These are phyloP conservation scores for Nyssa sinensis DNA, from an alignment of 148 eudicot species.

Conservation along the genomic window DNA sequence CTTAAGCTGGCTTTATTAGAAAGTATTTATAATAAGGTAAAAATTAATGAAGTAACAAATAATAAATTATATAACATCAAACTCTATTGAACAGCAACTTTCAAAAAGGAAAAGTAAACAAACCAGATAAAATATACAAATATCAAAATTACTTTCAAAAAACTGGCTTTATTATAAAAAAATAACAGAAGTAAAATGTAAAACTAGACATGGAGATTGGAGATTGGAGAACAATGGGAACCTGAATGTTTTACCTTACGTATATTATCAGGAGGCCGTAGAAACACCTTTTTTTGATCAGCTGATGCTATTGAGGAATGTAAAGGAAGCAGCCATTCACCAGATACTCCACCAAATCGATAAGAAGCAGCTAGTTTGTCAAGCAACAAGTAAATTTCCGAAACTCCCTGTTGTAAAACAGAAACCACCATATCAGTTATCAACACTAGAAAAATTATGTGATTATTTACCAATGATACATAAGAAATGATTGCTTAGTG, in stretches of 20 bases:
- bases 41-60: not conserved
- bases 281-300: constrained; percentile 87
- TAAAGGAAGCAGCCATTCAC: constrained; percentile 92
- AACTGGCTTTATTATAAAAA: too few species aligned
- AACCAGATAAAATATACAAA: not conserved
- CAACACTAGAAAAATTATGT: not conserved
- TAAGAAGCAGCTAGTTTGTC: constrained; percentile 80
- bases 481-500: not conserved
- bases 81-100: not conserved
- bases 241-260: constrained; percentile 64
- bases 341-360: constrained; percentile 74
- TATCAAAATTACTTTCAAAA: too few species aligned
- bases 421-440: not conserved
- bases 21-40: too few species aligned
- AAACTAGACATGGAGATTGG: not conserved
- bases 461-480: not conserved
- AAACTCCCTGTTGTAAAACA: constrained; percentile 59
- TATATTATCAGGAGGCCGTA: constrained; percentile 59
- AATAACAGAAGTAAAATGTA: not conserved
- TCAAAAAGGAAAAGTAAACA: not conserved
- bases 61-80: not conserved
- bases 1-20: too few species aligned
- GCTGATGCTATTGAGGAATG: constrained; percentile 89
- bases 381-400: constrained; percentile 69
- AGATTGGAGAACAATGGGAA: not conserved